These are phyloP conservation scores for Rhexocercosporidium sp. DNA, from an alignment of 2,329 filamentous ascomycete species.

Conservation along the genomic window DNA sequence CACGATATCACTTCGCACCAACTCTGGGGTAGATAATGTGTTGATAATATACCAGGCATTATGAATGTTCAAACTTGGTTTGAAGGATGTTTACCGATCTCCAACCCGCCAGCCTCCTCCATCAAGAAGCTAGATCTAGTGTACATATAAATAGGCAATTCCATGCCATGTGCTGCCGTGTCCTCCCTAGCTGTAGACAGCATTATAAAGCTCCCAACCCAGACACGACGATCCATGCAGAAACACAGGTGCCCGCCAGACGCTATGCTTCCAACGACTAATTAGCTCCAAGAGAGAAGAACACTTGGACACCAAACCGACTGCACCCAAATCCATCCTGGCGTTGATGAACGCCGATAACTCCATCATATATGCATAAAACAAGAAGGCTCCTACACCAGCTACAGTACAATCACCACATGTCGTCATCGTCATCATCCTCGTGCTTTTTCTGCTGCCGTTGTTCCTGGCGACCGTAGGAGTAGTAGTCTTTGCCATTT, in stretches of 20 bases:
- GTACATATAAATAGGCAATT: conserved; percentile 38
- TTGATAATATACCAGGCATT: neutral
- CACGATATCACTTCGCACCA: neutral
- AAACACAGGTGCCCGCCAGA: conserved; percentile 33
- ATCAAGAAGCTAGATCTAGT: conserved; percentile 33
- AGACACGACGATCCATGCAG: conserved; percentile 29
- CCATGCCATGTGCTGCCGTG: conserved; percentile 23
- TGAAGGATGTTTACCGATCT: conserved; percentile 26
- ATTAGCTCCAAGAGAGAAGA: conserved; percentile 27
- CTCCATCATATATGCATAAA: conserved; percentile 44
- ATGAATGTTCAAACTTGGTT: conserved; percentile 9
- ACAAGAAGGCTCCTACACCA: conserved; percentile 8
- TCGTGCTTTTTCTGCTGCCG: conserved; percentile 28
- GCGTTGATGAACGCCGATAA: conserved; percentile 37
- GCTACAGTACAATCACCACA: conserved; percentile 40
- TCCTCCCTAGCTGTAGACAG: conserved; percentile 29
- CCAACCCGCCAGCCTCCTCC: conserved; percentile 29
- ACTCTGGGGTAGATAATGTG: neutral
- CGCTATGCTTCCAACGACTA: conserved; percentile 43
- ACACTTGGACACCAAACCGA: conserved; percentile 6
- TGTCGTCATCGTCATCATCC: conserved; percentile 40
- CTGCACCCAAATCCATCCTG: conserved; percentile 26
- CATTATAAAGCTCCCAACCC: conserved; percentile 31
- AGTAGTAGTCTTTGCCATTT: conserved; percentile 40
- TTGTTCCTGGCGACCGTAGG: conserved; percentile 33